Base-by-base conservation (phyloP, 2,329 filamentous ascomycete genomes). In the Nectriaceae sp. region DNA sequence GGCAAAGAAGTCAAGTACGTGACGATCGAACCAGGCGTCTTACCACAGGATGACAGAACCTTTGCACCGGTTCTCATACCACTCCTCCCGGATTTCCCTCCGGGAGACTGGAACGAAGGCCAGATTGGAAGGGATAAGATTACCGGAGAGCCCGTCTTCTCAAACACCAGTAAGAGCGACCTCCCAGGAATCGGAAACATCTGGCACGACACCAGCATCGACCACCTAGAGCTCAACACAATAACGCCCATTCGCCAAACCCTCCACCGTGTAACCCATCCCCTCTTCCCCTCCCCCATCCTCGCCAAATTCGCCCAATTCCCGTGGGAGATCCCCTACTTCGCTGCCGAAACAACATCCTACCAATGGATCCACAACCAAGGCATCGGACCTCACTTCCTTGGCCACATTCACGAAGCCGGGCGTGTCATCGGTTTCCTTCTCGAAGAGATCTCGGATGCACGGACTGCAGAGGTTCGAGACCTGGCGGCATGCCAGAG, bases 71-170 rank as follows among this genome's bases (percentile, higher is more conserved):
- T 53, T 10, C 54, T 73, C 21, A 50, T 69, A 26, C 35, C 64
- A 4, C 47, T 61, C 11, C 62, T 76, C 10, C 71, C 72, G 3
- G 56, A 61, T 4, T 66, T 75, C 15, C 70, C 70, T 1, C 40
- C 59, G 1, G 70, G 71, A 11, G 65, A 70, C 51, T 75, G 71
- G 72, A 75, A 74, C 47, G 54, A 59, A 40, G 72, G 64, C 40
- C 64, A 64, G 26, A 59, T 75, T 36, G 55, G 61, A 20, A 54
- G 57, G 31, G 50, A 68, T 21, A 36, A 46, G 11, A 40, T 48
- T 5, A 60, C 50, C 3, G 65, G 61, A 21, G 48, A 51, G 5
- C 57, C 63, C 2, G 47, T 54, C 52, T 71, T 72, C 48, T 44
- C 57, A 33, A 43, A 54, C 36, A 59, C 57, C 15, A 46, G 51